phyloP scores from a whole-genome alignment of 148 eudicot genomes.

The Arctostaphylos glauca region DNA sequence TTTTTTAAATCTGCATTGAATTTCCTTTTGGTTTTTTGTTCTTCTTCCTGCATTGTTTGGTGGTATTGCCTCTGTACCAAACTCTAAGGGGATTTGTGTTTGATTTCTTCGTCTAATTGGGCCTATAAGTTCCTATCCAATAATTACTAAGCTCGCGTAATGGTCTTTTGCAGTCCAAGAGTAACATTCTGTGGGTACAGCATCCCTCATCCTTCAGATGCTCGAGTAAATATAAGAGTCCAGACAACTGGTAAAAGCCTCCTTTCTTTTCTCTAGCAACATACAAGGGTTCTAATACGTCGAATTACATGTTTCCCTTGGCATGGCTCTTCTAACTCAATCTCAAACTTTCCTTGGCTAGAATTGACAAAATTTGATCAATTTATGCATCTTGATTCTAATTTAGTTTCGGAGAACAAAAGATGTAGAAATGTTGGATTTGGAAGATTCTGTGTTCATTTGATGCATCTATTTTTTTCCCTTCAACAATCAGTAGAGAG shows the following conservation, averaged over 20 bases:
- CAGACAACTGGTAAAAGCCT: conserved; percentile 76
- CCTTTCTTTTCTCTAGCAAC: background rate
- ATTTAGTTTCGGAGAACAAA: background rate
- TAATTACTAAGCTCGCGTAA: background rate
- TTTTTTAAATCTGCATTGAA: background rate
- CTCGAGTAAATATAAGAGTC: conserved; percentile 80
- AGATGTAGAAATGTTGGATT: background rate
- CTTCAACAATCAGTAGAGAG: background rate
- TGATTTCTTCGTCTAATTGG: background rate
- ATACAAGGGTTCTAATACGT: background rate
- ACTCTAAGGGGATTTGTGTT: background rate
- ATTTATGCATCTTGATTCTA: background rate
- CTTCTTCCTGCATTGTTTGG: background rate
- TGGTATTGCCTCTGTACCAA: background rate
- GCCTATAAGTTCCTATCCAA: background rate
- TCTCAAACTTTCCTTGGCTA: background rate
- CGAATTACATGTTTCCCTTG: background rate
- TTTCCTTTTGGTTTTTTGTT: background rate
- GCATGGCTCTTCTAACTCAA: background rate
- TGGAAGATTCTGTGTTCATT: background rate
- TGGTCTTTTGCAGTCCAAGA: conserved; percentile 63
- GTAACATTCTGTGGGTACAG: conserved; percentile 87
- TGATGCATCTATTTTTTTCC: background rate
- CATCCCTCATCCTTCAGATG: conserved; percentile 96
- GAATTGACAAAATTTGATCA: background rate